Evolutionary conservation across 805 yeast genomes (phyloP), one percentile per base, ranked within the genome.

Genomic region (Saccharomycopsis selenospora): DNA sequence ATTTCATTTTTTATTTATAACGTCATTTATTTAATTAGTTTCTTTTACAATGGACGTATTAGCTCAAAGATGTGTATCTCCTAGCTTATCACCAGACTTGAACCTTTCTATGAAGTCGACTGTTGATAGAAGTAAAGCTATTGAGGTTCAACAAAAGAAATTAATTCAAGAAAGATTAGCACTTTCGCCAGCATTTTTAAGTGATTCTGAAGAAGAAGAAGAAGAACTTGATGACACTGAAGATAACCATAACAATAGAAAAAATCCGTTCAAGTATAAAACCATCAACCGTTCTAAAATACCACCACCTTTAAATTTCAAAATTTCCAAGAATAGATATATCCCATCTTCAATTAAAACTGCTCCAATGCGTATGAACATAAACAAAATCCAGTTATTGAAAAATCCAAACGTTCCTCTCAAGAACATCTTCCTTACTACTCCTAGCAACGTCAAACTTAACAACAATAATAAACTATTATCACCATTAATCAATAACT

Each of bases 61-160:
- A 14, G 44, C 44, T 14, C 44, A 42, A 26, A 24, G 25, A 42
- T 25, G 29, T 20, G 29, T 10, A 11, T 42, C 44, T 24, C 44
- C 44, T 4, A 27, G 33, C 3, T 23, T 38, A 5, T 22, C 42
- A n/a, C 23, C 25, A 17, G 25, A 22, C 25, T 5, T 18, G 11
- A 38, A 38, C 25, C 11, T 8, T 8, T 30, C 28, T 5, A 29
- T 44, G 26, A 43, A 44, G 20, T 24, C 47, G 14, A 49, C 52
- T 11, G 25, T 48, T 20, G 17, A 45, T 20, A 14, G 48, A 27
- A 38, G 48, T 26, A 40, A 46, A 28, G 3, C 46, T 27, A 42
- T 49, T n/a, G 53, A 49, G 30, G 53, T 47, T 38, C 49, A 49
- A 26, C 53, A 49, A 25, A 29, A 26, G 33, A n/a, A 22, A n/a